Evolutionary conservation across 305 asterid species (phyloP).

Genomic region (Vinca major): DNA sequence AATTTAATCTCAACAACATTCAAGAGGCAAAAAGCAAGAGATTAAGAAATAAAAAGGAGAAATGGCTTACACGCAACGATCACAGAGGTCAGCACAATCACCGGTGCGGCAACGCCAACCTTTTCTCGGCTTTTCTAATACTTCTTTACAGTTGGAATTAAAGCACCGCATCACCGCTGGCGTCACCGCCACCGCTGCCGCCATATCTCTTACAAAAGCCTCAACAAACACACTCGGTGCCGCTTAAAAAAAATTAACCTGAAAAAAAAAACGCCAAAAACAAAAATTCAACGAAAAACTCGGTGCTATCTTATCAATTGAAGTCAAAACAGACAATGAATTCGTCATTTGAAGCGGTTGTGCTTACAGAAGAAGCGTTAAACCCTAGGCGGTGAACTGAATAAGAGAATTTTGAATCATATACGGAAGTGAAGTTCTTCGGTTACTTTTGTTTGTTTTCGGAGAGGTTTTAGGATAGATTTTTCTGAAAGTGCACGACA

Average conservation of each 20-base stretch:
- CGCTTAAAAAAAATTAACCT: slow-evolving; percentile 3
- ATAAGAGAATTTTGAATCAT: not conserved
- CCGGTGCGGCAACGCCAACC: slow-evolving; percentile 99
- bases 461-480: too few species aligned
- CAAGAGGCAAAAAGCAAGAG: not conserved
- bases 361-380: not conserved
- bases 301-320: not conserved
- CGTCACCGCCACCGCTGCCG: slow-evolving; percentile 11
- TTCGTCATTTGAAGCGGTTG: not conserved
- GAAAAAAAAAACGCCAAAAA: not conserved
- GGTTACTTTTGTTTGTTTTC: too few species aligned
- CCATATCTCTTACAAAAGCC: slow-evolving; percentile 8
- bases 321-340: not conserved
- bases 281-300: not conserved
- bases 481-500: too few species aligned
- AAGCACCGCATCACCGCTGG: slow-evolving; percentile 43
- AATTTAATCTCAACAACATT: not conserved
- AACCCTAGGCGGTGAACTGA: slow-evolving; percentile 5
- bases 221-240: not conserved
- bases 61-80: slow-evolving; percentile 80
- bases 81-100: slow-evolving; percentile 82
- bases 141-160: slow-evolving; percentile 62
- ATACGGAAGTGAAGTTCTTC: too few species aligned
- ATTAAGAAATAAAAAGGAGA: not conserved
- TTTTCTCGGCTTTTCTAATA: slow-evolving; percentile 41